phyloP scores from a whole-genome alignment of 495 filamentous ascomycete species.

The Astrothelium macrocarpum region DNA sequence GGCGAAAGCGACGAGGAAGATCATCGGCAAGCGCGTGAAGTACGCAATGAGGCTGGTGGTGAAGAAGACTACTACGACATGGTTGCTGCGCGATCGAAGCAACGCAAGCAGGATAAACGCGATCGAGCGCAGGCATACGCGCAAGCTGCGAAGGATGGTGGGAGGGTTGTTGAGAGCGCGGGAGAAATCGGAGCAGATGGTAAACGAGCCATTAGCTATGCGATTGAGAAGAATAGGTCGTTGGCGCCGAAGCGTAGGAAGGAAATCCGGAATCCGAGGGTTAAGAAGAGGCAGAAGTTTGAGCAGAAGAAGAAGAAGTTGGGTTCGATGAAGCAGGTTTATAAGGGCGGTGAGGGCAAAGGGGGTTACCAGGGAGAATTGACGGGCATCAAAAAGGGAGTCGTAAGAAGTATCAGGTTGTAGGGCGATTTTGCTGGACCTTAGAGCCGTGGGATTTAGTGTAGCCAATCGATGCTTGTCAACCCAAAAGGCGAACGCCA shows the following conservation, averaged over 20 bases:
- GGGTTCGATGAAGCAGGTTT: conserved; percentile 67
- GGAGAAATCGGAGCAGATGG: conserved; percentile 55
- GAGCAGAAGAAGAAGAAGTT: conserved; percentile 94
- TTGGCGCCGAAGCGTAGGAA: conserved; percentile 82
- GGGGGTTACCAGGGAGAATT: conserved; percentile 87
- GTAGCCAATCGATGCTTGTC: neutral
- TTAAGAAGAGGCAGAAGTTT: conserved; percentile 94
- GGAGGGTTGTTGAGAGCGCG: conserved; percentile 52
- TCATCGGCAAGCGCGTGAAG: conserved; percentile 37
- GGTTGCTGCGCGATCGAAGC: conserved; percentile 56
- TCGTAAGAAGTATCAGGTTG: conserved; percentile 91
- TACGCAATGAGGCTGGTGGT: conserved; percentile 35
- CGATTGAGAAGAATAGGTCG: conserved; percentile 96
- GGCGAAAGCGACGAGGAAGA: conserved; percentile 55
- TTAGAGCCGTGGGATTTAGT: neutral
- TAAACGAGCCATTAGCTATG: conserved; percentile 80
- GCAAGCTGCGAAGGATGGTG: conserved; percentile 45
- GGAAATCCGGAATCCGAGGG: conserved; percentile 84
- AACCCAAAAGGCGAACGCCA: neutral
- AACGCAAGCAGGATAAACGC: conserved; percentile 67
- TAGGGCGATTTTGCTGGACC: conserved; percentile 25
- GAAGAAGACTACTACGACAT: conserved; percentile 83
- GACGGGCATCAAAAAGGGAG: conserved; percentile 87
- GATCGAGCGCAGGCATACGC: conserved; percentile 44
- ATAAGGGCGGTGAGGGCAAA: conserved; percentile 75